phyloP scores from a whole-genome alignment of 2,329 filamentous ascomycete species.

The Paramyrothecium sp. region DNA sequence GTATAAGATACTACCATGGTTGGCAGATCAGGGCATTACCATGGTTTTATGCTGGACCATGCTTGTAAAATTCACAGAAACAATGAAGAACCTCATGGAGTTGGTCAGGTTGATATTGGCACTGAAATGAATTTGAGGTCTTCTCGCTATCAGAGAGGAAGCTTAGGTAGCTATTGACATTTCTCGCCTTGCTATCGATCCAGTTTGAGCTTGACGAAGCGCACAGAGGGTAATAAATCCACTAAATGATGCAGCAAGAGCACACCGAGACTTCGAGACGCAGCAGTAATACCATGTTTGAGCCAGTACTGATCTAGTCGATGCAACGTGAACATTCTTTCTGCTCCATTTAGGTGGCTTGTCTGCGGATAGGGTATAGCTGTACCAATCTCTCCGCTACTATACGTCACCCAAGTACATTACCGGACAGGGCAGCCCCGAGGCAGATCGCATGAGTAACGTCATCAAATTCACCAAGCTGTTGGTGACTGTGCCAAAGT shows the following conservation, averaged over 20 bases:
- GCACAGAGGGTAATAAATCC: not conserved
- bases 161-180: not conserved
- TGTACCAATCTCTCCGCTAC: too few species aligned
- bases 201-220: not conserved
- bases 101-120: not conserved
- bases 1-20: not conserved
- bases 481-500: too few species aligned
- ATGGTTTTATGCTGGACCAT: not conserved
- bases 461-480: too few species aligned
- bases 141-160: not conserved
- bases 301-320: too few species aligned
- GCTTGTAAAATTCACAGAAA: not conserved
- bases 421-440: too few species aligned
- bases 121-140: not conserved
- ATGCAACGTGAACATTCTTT: too few species aligned
- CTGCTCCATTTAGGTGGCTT: too few species aligned
- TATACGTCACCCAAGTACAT: too few species aligned
- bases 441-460: too few species aligned
- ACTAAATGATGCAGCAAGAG: not conserved
- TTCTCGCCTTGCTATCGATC: not conserved
- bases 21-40: not conserved
- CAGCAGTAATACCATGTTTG: not conserved
- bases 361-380: too few species aligned
- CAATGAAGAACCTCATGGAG: not conserved
- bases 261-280: not conserved